Base-by-base conservation (phyloP, 306 rosid species). In the Quillaja saponaria region DNA sequence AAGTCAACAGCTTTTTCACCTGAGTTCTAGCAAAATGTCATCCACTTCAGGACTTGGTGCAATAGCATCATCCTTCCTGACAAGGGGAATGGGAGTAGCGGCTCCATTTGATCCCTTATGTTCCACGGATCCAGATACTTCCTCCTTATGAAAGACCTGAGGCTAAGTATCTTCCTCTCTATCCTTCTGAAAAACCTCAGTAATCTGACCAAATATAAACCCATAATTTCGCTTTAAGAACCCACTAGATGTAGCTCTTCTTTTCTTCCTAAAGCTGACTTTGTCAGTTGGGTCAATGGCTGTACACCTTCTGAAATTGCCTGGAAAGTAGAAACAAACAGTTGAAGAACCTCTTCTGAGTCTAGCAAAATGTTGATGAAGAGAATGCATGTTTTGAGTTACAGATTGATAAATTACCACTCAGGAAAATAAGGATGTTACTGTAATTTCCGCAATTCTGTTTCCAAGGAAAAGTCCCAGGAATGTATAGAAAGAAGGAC, bases 241-340 rank as follows among this genome's bases (percentile, higher is more conserved):
- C 8, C 66, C 77, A 48, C 55, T 73, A 6, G 58, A 49, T 49
- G 73, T 81, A 6, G 35, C 15, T 57, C 42, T 76, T 35, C 60
- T 76, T 78, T 71, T 85, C 69, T 72, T 88, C 84, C 64, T 78
- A 46, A 66, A 33, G 42, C 95, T 57, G 14, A 95, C 84, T 77
- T 61, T 81, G 69, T 92, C 99, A 8, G 95, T 81, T 45, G 96
- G 99, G 44, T 92, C 90, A 17, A 84, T 89, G 8, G 95, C 96
- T 0, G 95, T 83, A 73, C 99, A 92, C 75, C 99, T 78, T 63
- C 90, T 0, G 83, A 72, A 31, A 81, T 50, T 5, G 82, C 92
- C 97, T 90, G 84, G 12, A 66, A 18, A 71, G 19, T 8, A 54
- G 14, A 13, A 8, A 1, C 9, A 61, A 3, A 15, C 5, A 7